These are phyloP conservation scores for Truncatella angustata DNA, from an alignment of 2,329 filamentous ascomycete species.

Conservation along the genomic window DNA sequence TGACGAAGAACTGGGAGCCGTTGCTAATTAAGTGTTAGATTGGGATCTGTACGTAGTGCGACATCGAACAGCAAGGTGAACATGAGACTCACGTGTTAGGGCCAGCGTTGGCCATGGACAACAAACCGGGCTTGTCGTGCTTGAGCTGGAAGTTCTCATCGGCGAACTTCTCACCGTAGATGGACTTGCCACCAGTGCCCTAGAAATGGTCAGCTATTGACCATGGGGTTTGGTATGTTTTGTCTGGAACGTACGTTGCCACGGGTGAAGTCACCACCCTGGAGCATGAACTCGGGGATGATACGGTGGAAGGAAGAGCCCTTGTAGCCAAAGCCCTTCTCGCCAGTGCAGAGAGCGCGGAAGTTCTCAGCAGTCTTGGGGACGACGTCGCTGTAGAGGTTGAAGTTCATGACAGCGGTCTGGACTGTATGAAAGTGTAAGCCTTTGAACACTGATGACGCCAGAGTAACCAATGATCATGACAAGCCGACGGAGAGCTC, in stretches of 20 bases:
- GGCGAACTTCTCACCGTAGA: slow-evolving; percentile 91
- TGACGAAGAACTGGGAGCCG: slow-evolving; percentile 97
- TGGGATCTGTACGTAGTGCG: slow-evolving; percentile 6
- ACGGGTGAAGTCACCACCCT: slow-evolving; percentile 94
- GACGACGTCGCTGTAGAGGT: slow-evolving; percentile 80
- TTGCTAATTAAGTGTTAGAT: slow-evolving; percentile 65
- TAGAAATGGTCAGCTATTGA: slow-evolving; percentile 31
- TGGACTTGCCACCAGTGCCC: slow-evolving; percentile 90
- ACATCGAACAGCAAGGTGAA: neutral
- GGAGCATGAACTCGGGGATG: slow-evolving; percentile 92
- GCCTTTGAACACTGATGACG: slow-evolving; percentile 10
- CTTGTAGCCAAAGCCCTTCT: slow-evolving; percentile 81
- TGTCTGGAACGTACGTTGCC: slow-evolving; percentile 66
- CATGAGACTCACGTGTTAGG: slow-evolving; percentile 73
- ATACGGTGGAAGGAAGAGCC: slow-evolving; percentile 88
- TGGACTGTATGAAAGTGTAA: slow-evolving; percentile 53
- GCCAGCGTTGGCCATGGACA: slow-evolving; percentile 95
- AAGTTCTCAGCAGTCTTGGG: slow-evolving; percentile 89
- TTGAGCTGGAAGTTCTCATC: slow-evolving; percentile 86
- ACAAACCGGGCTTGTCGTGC: slow-evolving; percentile 73
- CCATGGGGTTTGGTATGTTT: neutral
- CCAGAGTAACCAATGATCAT: no score
- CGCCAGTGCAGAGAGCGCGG: slow-evolving; percentile 75
- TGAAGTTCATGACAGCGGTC: slow-evolving; percentile 80
- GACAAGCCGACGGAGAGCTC: no score